These are phyloP conservation scores for Penicillium sp. DNA, from an alignment of 2,329 filamentous ascomycete genomes.

Conservation along the genomic window DNA sequence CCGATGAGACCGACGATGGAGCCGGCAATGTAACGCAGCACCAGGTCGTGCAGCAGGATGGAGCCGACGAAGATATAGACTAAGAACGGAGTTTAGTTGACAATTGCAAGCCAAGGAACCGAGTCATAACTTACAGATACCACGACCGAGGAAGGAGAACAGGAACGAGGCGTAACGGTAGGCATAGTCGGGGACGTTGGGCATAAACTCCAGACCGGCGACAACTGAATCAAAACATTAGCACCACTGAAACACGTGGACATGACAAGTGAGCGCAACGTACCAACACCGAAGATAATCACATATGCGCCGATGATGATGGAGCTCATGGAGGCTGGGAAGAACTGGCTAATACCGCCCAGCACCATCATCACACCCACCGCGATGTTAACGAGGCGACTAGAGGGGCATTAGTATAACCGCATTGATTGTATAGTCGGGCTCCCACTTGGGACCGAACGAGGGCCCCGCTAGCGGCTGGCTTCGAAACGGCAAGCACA, in stretches of 20 bases:
- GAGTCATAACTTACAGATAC: constrained; percentile 72
- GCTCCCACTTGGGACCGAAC: neutral
- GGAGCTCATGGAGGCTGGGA: constrained; percentile 51
- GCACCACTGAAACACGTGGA: neutral
- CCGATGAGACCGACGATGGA: constrained; percentile 76
- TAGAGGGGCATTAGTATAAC: constrained; percentile 42
- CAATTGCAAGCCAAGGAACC: neutral
- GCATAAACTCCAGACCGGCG: constrained; percentile 76
- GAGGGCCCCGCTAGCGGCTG: neutral
- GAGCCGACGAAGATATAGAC: constrained; percentile 96
- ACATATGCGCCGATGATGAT: constrained; percentile 84
- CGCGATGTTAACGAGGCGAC: constrained; percentile 91
- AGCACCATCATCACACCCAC: constrained; percentile 85
- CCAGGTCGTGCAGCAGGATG: constrained; percentile 70
- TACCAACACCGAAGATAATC: constrained; percentile 85
- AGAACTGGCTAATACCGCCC: constrained; percentile 64
- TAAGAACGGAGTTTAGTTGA: constrained; percentile 39
- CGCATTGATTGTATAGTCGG: neutral
- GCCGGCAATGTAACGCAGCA: constrained; percentile 73
- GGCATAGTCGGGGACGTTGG: constrained; percentile 83
- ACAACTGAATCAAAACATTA: constrained; percentile 52
- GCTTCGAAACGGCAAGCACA: neutral
- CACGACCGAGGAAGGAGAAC: constrained; percentile 95
- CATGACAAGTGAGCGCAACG: constrained; percentile 28
- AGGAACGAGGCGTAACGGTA: constrained; percentile 95